Percentiles rank a stretch among this genome's conserved stretches.
These are phyloP conservation scores for Xylaria venustula DNA, from an alignment of 495 filamentous ascomycete genomes.

Conservation along the genomic window DNA sequence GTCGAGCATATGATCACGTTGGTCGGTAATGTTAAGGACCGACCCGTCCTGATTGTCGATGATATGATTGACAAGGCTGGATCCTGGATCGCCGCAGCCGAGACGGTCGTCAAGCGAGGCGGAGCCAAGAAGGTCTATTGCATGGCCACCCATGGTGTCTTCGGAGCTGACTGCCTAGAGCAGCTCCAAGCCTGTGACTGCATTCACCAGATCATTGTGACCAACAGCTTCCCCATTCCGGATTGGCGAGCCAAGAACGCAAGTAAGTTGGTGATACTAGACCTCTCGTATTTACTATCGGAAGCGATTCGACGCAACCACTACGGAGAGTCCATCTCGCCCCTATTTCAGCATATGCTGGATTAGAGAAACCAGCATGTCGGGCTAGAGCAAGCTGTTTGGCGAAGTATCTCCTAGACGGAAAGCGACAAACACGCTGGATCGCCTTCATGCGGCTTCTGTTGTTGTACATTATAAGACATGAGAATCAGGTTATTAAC, in stretches of 20 bases:
- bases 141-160: slow-evolving; percentile 95
- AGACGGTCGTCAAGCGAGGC: slow-evolving; percentile 92
- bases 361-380: slow-evolving; percentile 42
- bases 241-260: slow-evolving; percentile 64
- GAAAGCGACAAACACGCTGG: not conserved
- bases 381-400: too few species aligned
- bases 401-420: not conserved
- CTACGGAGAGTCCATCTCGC: slow-evolving; percentile 85
- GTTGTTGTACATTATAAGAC: slow-evolving; percentile 17
- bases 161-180: slow-evolving; percentile 83
- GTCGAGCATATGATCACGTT: slow-evolving; percentile 93
- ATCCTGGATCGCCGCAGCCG: slow-evolving; percentile 97
- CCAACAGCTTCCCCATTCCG: slow-evolving; percentile 90
- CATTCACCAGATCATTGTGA: slow-evolving; percentile 92
- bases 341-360: slow-evolving; percentile 70
- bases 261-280: slow-evolving; percentile 85
- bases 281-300: slow-evolving; percentile 79
- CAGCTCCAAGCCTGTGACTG: slow-evolving; percentile 89
- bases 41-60: slow-evolving; percentile 89
- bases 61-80: slow-evolving; percentile 98
- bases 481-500: slow-evolving; percentile 8
- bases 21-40: slow-evolving; percentile 85
- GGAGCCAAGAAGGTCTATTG: slow-evolving; percentile 92
- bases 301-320: slow-evolving; percentile 96
- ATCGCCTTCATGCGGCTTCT: slow-evolving; percentile 2